Base-by-base conservation (phyloP, 2,329 filamentous ascomycete genomes). In the Aspergillus calidoustus region DNA sequence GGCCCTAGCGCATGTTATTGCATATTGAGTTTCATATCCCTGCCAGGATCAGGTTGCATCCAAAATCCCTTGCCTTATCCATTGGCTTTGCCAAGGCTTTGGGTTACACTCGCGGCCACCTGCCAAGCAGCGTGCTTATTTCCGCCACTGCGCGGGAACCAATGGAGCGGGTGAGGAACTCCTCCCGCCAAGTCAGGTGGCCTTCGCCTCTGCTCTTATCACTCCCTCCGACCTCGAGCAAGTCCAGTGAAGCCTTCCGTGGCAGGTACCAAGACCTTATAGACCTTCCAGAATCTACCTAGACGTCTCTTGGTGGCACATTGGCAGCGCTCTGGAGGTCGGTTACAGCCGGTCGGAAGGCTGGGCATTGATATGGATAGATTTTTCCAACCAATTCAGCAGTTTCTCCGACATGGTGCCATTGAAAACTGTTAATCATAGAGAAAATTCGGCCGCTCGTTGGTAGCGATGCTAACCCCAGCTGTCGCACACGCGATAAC, bases 241-340 rank as follows among this genome's bases (percentile, higher is more conserved):
- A 17, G 51, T 11, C 49, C 30, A 34, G 31, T 25, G 44, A 56
- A 58, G 47, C 34, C 48, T 52, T 41, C 38, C 34, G 17, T 31
- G 28, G 55, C 55, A 52, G 48, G 23, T 50, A 28, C 54, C 47
- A 43, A 50, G 46, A 43, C 46, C 31, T 30, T 22, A 57, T 50
- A 51, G 55, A 58, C 55, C 55, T 58, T 58, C 55, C 55, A 58
- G 55, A 58, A 58, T 38, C 47, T 7, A 52, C 34, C 48, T 34
- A 58, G 48, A 58, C 19, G 4, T 23, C 28, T 8, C n/a, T 25
- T 52, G n/a, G 38, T 34, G 47, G 46, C 7, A 15, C 19, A 51
- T 51, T 44, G 47, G 47, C 47, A 50, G 46, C 13, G 22, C n/a
- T 23, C 46, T 52, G 23, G n/a, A 44, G 17, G 55, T 58, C 55